Percentiles rank a stretch among this genome's conserved stretches.
These are phyloP conservation scores for Aspergillus asperescens DNA, from an alignment of 495 filamentous ascomycete genomes.

Conservation along the genomic window DNA sequence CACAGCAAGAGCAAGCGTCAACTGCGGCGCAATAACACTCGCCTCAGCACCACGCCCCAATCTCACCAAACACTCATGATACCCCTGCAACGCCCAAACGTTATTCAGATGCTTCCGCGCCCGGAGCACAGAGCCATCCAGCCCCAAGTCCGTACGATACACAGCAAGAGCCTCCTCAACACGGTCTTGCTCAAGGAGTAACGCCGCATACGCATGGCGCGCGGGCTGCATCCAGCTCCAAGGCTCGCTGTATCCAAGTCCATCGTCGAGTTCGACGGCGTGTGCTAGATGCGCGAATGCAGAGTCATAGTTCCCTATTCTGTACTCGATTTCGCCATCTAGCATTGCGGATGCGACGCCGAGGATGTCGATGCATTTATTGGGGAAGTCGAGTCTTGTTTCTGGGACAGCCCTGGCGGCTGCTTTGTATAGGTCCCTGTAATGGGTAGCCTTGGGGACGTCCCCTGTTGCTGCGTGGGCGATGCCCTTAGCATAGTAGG, in stretches of 20 bases:
- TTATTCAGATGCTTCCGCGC: conserved; percentile 57
- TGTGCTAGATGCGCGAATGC: conserved; percentile 52
- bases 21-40: conserved; percentile 39
- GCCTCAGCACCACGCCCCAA: conserved; percentile 47
- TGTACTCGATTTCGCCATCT: conserved; percentile 64
- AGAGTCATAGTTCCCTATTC: conserved; percentile 45
- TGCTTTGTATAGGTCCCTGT: conserved; percentile 40
- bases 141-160: conserved; percentile 55
- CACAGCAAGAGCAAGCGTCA: conserved; percentile 45
- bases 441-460: conserved; percentile 41
- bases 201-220: conserved; percentile 56
- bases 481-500: conserved; percentile 59
- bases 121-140: conserved; percentile 48
- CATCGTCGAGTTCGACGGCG: conserved; percentile 49
- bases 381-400: conserved; percentile 59
- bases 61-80: conserved; percentile 52
- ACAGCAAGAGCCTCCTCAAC: conserved; percentile 48
- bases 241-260: conserved; percentile 56
- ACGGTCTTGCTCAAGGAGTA: conserved; percentile 54
- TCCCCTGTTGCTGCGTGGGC: conserved; percentile 52
- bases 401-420: conserved; percentile 43
- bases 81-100: conserved; percentile 61
- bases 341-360: conserved; percentile 57
- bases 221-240: conserved; percentile 66
- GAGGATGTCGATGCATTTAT: conserved; percentile 56